Base-by-base conservation (phyloP, 2,329 filamentous ascomycete genomes). In the Aureobasidium sp. region DNA sequence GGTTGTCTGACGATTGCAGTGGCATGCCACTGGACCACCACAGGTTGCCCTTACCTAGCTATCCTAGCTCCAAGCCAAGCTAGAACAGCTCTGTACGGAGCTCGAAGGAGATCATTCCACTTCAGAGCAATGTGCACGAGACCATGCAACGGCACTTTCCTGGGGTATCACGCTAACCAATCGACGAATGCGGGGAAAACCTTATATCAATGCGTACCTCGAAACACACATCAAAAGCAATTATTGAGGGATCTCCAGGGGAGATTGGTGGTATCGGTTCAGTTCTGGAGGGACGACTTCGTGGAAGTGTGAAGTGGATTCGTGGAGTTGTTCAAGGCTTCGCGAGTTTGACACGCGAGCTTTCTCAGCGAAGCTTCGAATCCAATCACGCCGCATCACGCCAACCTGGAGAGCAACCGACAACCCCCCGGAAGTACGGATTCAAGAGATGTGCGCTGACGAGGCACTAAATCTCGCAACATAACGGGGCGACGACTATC, bases 181-280 rank as follows among this genome's bases (percentile, higher is more conserved):
- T 44, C 15, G 11, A 49, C 36, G 36, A 27, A 50, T 59, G 57
- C 57, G 57, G 57, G 55, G 55, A 16, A 59, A 59, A 50, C 57
- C 36, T 50, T 41, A 49, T 41, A 8, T 21, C 30, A 39, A 27
- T 34, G 29, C n/a, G 41, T 47, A 58, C 41, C 54, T 48, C 39
- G 57, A 59, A 59, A 50, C 57, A 50, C 36, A 21, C 36, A n/a
- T 59, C 57, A 50, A 54, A 59, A 59, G 57, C 44, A 59, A 59
- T 36, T 27, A 48, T 48, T 16, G 44, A 50, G 2, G 15, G 57
- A 49, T 59, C 29, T 11, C 32, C 57, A 59, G 57, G 55, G 57
- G 57, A 30, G 27, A 27, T 25, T 45, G 16, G 34, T 45, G 29
- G 1, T 21, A 45, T 6, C 41, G 25, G 30, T 34, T 57, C 25